phyloP scores from a whole-genome alignment of 148 eudicot species.

The Fagopyrum tataricum region DNA sequence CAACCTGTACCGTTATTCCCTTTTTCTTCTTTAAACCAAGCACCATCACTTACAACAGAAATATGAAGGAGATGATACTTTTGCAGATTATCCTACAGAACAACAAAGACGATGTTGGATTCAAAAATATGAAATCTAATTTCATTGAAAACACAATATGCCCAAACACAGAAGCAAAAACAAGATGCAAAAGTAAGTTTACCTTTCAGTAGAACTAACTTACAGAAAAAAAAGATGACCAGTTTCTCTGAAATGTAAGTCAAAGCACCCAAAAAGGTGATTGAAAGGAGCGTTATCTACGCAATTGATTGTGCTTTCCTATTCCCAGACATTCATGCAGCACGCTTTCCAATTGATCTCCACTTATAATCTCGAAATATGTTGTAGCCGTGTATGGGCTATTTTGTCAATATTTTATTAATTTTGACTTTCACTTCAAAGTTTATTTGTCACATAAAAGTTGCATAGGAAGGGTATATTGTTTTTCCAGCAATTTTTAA shows the following conservation, averaged over 20 bases:
- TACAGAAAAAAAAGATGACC: background rate
- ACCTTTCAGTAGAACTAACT: background rate
- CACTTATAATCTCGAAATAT: too few species aligned
- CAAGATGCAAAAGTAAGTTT: background rate
- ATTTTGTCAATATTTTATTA: background rate
- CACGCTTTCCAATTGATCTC: background rate
- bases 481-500: background rate
- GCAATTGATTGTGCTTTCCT: slow-evolving; percentile 24
- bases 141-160: too few species aligned
- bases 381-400: too few species aligned
- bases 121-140: too few species aligned
- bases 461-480: background rate
- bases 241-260: background rate
- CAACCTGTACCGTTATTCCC: slow-evolving; percentile 54
- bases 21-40: slow-evolving; percentile 75
- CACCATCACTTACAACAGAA: slow-evolving; percentile 39
- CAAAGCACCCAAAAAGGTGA: slow-evolving; percentile 9
- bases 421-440: background rate
- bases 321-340: slow-evolving; percentile 6
- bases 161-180: background rate
- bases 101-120: background rate
- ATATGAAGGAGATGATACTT: background rate
- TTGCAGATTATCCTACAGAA: background rate
- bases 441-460: background rate
- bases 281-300: slow-evolving; percentile 17